phyloP scores from a whole-genome alignment of 768 basidiomycete genomes.

The Tephrocybe sp. region DNA sequence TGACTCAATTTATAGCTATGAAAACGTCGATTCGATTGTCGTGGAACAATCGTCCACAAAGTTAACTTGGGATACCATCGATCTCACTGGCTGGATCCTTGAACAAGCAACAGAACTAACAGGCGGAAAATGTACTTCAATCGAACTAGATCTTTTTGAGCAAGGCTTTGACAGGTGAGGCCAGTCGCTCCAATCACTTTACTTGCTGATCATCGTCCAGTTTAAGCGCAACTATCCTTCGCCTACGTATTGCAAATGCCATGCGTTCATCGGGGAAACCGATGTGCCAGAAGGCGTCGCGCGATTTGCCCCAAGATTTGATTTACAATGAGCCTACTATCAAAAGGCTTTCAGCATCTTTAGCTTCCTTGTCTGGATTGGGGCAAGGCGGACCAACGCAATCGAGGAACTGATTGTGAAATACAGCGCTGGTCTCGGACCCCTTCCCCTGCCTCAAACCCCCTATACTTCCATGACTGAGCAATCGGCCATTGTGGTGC shows the following conservation, averaged over 20 bases:
- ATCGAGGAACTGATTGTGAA: neutral
- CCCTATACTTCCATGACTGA: too few relatives aligned
- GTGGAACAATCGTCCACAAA: slow-evolving; percentile 22
- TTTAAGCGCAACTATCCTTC: slow-evolving; percentile 35
- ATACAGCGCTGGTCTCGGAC: neutral
- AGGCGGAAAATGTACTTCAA: slow-evolving; percentile 1
- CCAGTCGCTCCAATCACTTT: too few relatives aligned
- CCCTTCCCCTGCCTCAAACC: neutral
- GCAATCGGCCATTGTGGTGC: neutral
- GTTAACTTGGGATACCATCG: slow-evolving; percentile 18
- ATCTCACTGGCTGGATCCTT: slow-evolving; percentile 25
- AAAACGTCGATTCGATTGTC: slow-evolving; percentile 20
- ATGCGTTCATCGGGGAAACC: slow-evolving; percentile 16
- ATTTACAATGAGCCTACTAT: slow-evolving; percentile 27
- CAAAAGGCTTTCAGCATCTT: slow-evolving; percentile 14
- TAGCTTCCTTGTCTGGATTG: too few relatives aligned
- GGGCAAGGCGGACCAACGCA: neutral
- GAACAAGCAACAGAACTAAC: slow-evolving; percentile 17
- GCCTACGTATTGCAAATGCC: slow-evolving; percentile 34
- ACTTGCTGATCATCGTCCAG: slow-evolving; percentile 13
- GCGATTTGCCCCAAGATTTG: slow-evolving; percentile 25
- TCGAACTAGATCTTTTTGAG: neutral
- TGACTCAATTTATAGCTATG: slow-evolving; percentile 29
- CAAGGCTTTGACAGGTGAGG: slow-evolving; percentile 21
- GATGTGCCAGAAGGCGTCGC: slow-evolving; percentile 14